phyloP scores from a whole-genome alignment of 2,329 filamentous ascomycete genomes.

The Paraconiothyrium brasiliense region DNA sequence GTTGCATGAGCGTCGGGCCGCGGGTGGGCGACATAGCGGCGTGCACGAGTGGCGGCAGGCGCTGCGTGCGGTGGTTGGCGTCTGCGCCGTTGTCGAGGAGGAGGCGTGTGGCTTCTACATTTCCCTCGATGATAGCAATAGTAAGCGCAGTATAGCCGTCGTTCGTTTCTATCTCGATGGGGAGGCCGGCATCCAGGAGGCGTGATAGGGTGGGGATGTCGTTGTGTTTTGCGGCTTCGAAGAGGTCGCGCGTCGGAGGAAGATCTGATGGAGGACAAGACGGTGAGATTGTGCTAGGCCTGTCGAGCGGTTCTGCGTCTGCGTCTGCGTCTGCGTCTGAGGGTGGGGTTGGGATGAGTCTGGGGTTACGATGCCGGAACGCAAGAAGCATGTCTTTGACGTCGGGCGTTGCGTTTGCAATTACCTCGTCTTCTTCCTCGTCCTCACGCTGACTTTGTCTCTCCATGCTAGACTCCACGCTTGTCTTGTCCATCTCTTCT shows the following conservation, averaged over 20 bases:
- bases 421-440: too few species aligned
- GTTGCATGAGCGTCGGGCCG: constrained; percentile 24
- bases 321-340: not conserved
- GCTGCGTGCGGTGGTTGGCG: constrained; percentile 17
- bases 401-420: too few species aligned
- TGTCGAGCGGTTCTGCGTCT: not conserved
- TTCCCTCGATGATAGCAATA: constrained; percentile 23
- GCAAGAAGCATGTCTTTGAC: too few species aligned
- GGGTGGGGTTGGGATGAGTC: too few species aligned
- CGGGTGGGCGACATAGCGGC: constrained; percentile 19
- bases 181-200: not conserved
- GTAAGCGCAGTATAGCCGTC: constrained; percentile 25
- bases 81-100: constrained; percentile 28
- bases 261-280: not conserved
- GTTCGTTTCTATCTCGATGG: constrained; percentile 17
- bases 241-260: not conserved
- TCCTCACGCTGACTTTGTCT: too few species aligned
- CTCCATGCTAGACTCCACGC: too few species aligned
- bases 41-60: constrained; percentile 23
- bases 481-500: too few species aligned
- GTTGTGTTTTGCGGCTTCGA: not conserved
- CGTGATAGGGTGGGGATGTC: not conserved
- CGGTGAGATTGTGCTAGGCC: not conserved
- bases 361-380: too few species aligned
- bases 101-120: constrained; percentile 22